Base-by-base conservation (phyloP, 2,329 filamentous ascomycete species). In the Ceratocystiopsis sp. region DNA sequence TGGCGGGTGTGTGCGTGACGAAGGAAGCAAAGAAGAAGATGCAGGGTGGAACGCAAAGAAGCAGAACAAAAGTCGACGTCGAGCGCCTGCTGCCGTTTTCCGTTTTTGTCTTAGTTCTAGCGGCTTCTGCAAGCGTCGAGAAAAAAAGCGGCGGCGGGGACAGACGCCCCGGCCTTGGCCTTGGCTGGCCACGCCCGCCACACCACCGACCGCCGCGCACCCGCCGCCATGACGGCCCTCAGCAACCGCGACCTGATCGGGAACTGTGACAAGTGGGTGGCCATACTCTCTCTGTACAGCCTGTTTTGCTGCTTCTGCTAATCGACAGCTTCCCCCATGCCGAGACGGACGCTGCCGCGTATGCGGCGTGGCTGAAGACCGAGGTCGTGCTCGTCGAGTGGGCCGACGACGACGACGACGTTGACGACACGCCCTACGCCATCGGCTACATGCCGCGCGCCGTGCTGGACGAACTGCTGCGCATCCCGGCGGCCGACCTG, bases 271-370 rank as follows among this genome's bases (percentile, higher is more conserved):
- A 46, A 43, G 54, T 56, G 45, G 42, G 54, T 52, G 36, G 8
- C 36, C 13, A 18, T n/a, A n/a, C n/a, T n/a, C n/a, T n/a, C n/a
- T n/a, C n/a, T n/a, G n/a, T n/a, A n/a, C n/a, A n/a, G n/a, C n/a
- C n/a, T n/a, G n/a, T n/a, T n/a, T n/a, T n/a, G n/a, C n/a, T n/a
- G n/a, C n/a, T n/a, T n/a, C n/a, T n/a, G n/a, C n/a, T n/a, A n/a
- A n/a, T n/a, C n/a, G n/a, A n/a, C 41, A 89, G 83, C 54, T 93
- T 93, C 55, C 86, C 86, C 1, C 84, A 93, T 61, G 68, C 71
- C 44, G 68, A 79, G 44, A 67, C 66, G 43, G 65, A 78, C 49
- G 69, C 73, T 11, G 57, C 69, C 45, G 63, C 65, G 41, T 75
- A 80, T 58, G 61, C 68, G 38, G 59, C 64, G 37, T 61, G 72